Evolutionary conservation across 805 yeast species (phyloP).

Genomic region (Zygoascus flipseniorum): DNA sequence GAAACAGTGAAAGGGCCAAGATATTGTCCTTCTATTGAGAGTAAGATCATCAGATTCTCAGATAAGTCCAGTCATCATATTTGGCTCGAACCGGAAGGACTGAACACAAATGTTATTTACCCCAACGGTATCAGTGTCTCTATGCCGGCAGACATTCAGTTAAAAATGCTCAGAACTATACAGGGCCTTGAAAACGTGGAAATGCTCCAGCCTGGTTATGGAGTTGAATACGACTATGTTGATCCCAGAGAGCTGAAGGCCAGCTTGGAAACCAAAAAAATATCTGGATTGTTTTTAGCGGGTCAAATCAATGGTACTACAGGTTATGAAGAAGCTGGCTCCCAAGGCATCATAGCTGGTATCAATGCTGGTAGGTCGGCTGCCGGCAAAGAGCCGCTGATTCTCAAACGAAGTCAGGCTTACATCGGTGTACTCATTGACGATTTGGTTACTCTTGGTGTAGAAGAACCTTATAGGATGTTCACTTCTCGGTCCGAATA

Average conservation of each 20-base stretch:
- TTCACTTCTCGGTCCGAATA: slow-evolving; percentile 95
- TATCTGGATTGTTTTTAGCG: slow-evolving; percentile 75
- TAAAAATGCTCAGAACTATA: slow-evolving; percentile 60
- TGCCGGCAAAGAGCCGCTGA: slow-evolving; percentile 35
- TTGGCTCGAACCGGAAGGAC: slow-evolving; percentile 97
- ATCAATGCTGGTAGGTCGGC: slow-evolving; percentile 76
- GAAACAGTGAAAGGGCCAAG: slow-evolving; percentile 96
- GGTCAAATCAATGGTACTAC: slow-evolving; percentile 99
- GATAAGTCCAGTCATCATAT: slow-evolving; percentile 70
- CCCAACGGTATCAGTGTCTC: slow-evolving; percentile 96
- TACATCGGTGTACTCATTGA: slow-evolving; percentile 89
- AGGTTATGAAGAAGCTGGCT: slow-evolving; percentile 97
- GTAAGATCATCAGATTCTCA: slow-evolving; percentile 73
- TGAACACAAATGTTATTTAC: slow-evolving; percentile 76
- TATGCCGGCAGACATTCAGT: slow-evolving; percentile 91
- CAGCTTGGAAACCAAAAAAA: slow-evolving; percentile 73
- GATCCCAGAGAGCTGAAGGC: slow-evolving; percentile 81
- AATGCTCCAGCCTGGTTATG: slow-evolving; percentile 95
- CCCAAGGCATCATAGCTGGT: slow-evolving; percentile 95
- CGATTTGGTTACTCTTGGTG: slow-evolving; percentile 91
- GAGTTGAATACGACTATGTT: slow-evolving; percentile 96
- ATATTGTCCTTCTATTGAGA: slow-evolving; percentile 94
- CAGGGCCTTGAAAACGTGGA: slow-evolving; percentile 81
- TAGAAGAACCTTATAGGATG: slow-evolving; percentile 96
- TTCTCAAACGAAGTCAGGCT: slow-evolving; percentile 69